Evolutionary conservation across 768 basidiomycete genomes (phyloP).

Genomic region (Cytidiella melzeri): DNA sequence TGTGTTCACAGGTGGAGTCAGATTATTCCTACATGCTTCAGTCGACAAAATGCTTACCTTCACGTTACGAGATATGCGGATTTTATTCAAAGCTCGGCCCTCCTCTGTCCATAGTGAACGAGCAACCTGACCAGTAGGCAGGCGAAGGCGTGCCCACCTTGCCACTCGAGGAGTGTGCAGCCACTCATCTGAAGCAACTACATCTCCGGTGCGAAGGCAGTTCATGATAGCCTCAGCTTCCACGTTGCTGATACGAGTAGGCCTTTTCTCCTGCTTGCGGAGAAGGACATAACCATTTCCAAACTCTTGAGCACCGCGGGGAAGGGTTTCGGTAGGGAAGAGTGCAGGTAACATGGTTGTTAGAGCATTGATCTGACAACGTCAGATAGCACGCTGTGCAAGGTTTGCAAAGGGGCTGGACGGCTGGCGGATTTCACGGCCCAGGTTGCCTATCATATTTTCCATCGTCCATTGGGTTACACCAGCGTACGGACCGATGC

Average conservation of each 20-base stretch:
- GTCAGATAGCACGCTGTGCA: conserved; percentile 13
- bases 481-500: conserved; percentile 14
- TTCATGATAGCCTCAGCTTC: conserved; percentile 6
- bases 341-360: conserved; percentile 19
- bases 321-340: conserved; percentile 1
- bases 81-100: background rate
- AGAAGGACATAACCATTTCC: conserved; percentile 22
- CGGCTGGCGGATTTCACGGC: conserved; percentile 21
- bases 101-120: conserved; percentile 15
- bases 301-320: conserved; percentile 12
- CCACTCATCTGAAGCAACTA: background rate
- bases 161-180: background rate
- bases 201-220: background rate
- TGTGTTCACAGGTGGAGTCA: background rate
- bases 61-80: conserved; percentile 13
- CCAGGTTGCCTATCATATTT: conserved; percentile 20
- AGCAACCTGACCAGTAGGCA: conserved; percentile 17
- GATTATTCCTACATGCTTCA: background rate
- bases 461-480: conserved; percentile 22
- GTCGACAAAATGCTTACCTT: conserved; percentile 6
- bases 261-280: conserved; percentile 1
- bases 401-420: conserved; percentile 23
- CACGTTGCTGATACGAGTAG: background rate
- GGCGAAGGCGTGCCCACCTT: conserved; percentile 14
- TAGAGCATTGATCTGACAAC: conserved; percentile 21